Percentiles rank a stretch among this genome's conserved stretches.
Conservation (phyloP, 2,329 filamentous ascomycete genomes). For the Cladosporium sp. region DNA sequence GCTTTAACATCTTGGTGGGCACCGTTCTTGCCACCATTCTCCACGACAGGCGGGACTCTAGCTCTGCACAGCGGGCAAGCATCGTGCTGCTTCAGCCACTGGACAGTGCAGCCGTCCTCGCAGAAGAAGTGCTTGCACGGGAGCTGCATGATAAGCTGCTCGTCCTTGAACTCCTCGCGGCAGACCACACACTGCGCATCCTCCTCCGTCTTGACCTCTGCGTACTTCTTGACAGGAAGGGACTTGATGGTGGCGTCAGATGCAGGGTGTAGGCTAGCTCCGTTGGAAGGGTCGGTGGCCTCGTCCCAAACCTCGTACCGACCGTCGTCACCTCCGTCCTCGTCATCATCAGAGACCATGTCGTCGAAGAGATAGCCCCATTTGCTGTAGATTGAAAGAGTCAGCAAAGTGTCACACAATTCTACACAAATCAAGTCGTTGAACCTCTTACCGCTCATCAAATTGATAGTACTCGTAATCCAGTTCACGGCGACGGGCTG, state of each 20-base stretch:
- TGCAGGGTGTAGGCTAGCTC: slow-evolving; percentile 21
- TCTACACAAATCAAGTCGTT: not conserved
- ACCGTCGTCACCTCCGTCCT: slow-evolving; percentile 16
- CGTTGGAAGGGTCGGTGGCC: slow-evolving; percentile 28
- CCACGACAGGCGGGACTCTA: slow-evolving; percentile 11
- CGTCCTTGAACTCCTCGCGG: slow-evolving; percentile 21
- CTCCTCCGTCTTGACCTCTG: slow-evolving; percentile 19
- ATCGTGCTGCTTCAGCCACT: slow-evolving; percentile 26
- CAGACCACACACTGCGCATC: slow-evolving; percentile 24
- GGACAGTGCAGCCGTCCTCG: slow-evolving; percentile 22
- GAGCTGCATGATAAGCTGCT: slow-evolving; percentile 23
- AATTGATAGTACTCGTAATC: slow-evolving; percentile 29
- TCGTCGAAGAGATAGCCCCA: slow-evolving; percentile 32
- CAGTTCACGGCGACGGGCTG: slow-evolving; percentile 21
- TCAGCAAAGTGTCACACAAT: not conserved
- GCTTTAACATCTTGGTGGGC: not conserved
- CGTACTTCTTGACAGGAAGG: slow-evolving; percentile 22
- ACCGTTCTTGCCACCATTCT: not conserved
- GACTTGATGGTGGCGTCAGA: slow-evolving; percentile 24
- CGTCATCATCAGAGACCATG: slow-evolving; percentile 23
- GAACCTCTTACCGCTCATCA: slow-evolving; percentile 26
- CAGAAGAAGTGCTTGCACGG: slow-evolving; percentile 28
- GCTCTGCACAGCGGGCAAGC: slow-evolving; percentile 29
- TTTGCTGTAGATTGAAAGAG: slow-evolving; percentile 9
- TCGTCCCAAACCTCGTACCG: slow-evolving; percentile 28